Percentiles rank a stretch among this genome's conserved stretches.
These are phyloP conservation scores for Saposhnikovia divaricata DNA, from an alignment of 129 eudicot genomes.

Conservation along the genomic window DNA sequence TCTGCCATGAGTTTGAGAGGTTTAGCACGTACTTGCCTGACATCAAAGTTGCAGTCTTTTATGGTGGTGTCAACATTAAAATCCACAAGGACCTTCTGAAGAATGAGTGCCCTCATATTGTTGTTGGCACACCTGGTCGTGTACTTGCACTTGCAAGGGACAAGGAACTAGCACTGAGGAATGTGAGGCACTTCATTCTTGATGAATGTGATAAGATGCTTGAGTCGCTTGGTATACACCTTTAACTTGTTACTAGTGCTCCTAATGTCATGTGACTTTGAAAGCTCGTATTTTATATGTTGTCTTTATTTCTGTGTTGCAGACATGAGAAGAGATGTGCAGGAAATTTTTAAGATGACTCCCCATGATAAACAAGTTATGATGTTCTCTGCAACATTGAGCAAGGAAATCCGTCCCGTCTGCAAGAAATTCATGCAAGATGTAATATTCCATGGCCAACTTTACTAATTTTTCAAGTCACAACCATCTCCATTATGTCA, in stretches of 20 bases:
- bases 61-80: conserved; percentile 93
- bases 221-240: conserved; percentile 82
- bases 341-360: conserved; percentile 97
- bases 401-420: conserved; percentile 98
- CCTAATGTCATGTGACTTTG: too few relatives aligned
- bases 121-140: conserved; percentile 96
- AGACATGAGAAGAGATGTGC: conserved; percentile 99
- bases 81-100: conserved; percentile 87
- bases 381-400: conserved; percentile 98
- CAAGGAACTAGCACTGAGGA: conserved; percentile 72
- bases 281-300: background rate
- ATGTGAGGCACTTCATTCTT: conserved; percentile 92
- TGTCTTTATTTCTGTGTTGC: conserved; percentile 4
- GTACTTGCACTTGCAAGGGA: conserved; percentile 88
- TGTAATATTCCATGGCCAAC: conserved; percentile 92
- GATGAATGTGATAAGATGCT: conserved; percentile 99
- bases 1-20: conserved; percentile 92
- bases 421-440: conserved; percentile 99
- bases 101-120: conserved; percentile 97
- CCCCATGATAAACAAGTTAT: conserved; percentile 99
- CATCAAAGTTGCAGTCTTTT: conserved; percentile 89
- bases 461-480: conserved; percentile 60
- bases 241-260: background rate
- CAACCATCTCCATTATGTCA: conserved; percentile 40
- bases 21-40: conserved; percentile 88